Base-by-base conservation (phyloP, 352 stramenopile species). In the Peronospora destructor region DNA sequence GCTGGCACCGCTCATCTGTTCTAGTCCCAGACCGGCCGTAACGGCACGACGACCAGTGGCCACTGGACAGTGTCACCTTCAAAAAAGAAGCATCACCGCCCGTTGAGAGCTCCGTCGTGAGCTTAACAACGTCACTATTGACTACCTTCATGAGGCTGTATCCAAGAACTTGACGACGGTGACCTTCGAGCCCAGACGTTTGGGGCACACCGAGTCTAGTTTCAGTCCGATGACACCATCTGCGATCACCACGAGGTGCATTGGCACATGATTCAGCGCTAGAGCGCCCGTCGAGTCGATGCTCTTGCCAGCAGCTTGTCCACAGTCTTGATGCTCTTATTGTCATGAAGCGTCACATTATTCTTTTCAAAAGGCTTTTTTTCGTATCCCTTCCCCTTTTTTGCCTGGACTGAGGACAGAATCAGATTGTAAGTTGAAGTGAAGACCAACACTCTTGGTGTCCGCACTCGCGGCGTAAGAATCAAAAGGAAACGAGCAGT, bases 121-220 rank as follows among this genome's bases (percentile, higher is more conserved):
- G n/a, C n/a, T n/a, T n/a, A n/a, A n/a, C n/a, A n/a, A n/a, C n/a
- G n/a, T n/a, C n/a, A n/a, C n/a, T 99, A 74, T 40, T 79, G 92
- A 13, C 99, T 95, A 26, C 84, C 87, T 46, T 96, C 79, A 43
- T 77, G 89, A 97, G 5, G 98, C 83, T 16, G 82, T 62, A 85
- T 99, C 96, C 56, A 98, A 76, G 67, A 95, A 99, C 82, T 99
- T 96, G 47, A 99, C 95, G 7, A 99, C 96, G 17, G 95, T 98
- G 10, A 99, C 96, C 59, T 92, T 86, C 34, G 76, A 46, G 11
- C 97, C 57, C 1, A 99, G 84, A 58, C 95, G 88, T 64, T 85
- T 88, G n/a, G n/a, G n/a, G 91, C 97, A 99, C 2, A 99, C 95
- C 6, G 91, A 98, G 61, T 95, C 97, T 68, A 99, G 96, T 69